Evolutionary conservation across 2,329 filamentous ascomycete species (phyloP).

Genomic region (Epichloe glyceriae): DNA sequence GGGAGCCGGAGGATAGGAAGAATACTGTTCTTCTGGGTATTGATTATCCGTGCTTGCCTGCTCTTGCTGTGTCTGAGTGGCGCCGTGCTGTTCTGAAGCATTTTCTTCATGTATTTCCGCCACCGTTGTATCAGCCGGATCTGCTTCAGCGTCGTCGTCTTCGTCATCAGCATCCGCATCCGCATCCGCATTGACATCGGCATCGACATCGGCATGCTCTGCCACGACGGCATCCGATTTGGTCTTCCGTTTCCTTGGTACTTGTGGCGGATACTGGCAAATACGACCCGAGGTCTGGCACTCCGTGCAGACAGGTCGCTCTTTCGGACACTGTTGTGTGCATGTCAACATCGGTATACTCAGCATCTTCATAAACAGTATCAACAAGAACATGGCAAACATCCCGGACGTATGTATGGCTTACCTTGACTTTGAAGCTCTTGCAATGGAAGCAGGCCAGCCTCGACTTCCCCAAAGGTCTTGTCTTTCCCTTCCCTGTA

Average conservation of each 20-base stretch:
- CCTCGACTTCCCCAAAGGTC: slow-evolving; percentile 18
- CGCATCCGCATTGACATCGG: not conserved
- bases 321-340: slow-evolving; percentile 25
- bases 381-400: too few relatives aligned
- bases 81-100: slow-evolving; percentile 1
- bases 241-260: slow-evolving; percentile 12
- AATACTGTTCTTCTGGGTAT: slow-evolving; percentile 9
- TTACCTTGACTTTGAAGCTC: slow-evolving; percentile 25
- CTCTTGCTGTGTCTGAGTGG: not conserved
- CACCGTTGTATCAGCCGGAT: slow-evolving; percentile 6
- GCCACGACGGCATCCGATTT: slow-evolving; percentile 11
- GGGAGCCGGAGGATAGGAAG: slow-evolving; percentile 17
- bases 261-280: slow-evolving; percentile 28
- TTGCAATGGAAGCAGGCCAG: slow-evolving; percentile 24
- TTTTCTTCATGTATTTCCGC: slow-evolving; percentile 4
- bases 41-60: slow-evolving; percentile 5
- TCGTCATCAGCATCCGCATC: slow-evolving; percentile 3
- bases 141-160: slow-evolving; percentile 9
- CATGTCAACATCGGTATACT: slow-evolving; percentile 9
- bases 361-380: not conserved
- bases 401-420: not conserved
- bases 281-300: slow-evolving; percentile 19
- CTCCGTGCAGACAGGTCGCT: slow-evolving; percentile 25
- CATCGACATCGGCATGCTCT: slow-evolving; percentile 7
- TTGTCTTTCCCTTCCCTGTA: slow-evolving; percentile 6